Conservation (phyloP, 257 asterid species). For the Gentiana dahurica region DNA sequence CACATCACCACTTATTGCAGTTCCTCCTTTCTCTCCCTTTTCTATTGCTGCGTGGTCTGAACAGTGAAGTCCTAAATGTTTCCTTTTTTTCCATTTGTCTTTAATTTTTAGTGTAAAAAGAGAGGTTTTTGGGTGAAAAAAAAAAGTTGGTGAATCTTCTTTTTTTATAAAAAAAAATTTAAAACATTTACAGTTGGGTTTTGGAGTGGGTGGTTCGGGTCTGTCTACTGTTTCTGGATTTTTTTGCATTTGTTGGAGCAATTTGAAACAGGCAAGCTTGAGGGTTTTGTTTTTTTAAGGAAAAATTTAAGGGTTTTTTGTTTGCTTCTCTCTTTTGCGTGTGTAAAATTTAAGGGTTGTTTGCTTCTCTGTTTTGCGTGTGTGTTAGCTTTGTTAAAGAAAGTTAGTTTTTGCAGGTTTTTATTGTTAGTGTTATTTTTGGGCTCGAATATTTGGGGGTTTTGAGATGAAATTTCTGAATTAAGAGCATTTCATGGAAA, state of each 20-base stretch:
- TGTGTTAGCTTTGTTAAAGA: neutral
- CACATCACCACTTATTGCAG: conserved; percentile 2
- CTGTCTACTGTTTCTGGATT: neutral
- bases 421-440: too few species aligned
- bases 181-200: neutral
- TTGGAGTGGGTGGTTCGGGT: neutral
- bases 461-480: conserved; percentile 66
- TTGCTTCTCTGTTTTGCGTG: neutral
- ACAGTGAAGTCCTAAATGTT: neutral
- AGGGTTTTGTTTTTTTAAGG: conserved; percentile 2
- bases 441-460: neutral
- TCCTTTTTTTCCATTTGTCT: too few species aligned
- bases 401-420: too few species aligned
- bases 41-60: neutral
- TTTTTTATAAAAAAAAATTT: neutral
- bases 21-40: conserved; percentile 10
- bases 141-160: conserved; percentile 7
- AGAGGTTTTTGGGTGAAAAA: neutral
- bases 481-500: conserved; percentile 18
- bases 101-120: neutral
- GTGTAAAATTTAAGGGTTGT: too few species aligned
- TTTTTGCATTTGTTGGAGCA: neutral
- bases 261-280: neutral
- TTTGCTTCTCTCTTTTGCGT: neutral
- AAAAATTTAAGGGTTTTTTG: neutral